A percentile compares a stretch with the other conserved stretches of the same genome.
Conservation (phyloP, 345 rosid species). For the Boechera divaricarpa region DNA sequence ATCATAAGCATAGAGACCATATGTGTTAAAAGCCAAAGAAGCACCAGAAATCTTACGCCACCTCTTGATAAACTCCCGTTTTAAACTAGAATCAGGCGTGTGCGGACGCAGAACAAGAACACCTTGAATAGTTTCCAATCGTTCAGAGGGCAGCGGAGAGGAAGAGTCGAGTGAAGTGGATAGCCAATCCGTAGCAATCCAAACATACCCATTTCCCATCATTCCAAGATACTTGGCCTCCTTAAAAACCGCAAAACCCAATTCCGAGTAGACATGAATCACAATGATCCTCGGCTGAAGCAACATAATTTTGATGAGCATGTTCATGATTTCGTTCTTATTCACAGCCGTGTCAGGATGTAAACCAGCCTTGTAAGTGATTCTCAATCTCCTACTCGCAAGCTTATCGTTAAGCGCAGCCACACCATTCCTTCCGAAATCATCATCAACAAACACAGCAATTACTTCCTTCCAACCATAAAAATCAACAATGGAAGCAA, state of each 20-base stretch:
- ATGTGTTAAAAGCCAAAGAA: constrained; percentile 68
- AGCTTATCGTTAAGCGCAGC: constrained; percentile 81
- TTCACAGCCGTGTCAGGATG: constrained; percentile 49
- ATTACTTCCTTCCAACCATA: constrained; percentile 88
- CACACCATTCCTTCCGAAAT: constrained; percentile 81
- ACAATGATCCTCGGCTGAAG: constrained; percentile 83
- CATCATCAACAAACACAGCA: constrained; percentile 82
- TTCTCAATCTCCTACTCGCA: constrained; percentile 66
- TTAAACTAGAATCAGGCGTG: constrained; percentile 68
- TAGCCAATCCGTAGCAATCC: constrained; percentile 97
- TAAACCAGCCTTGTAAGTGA: constrained; percentile 74
- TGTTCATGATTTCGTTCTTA: constrained; percentile 59
- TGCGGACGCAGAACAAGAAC: constrained; percentile 81
- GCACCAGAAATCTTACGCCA: constrained; percentile 66
- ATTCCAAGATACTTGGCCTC: constrained; percentile 77
- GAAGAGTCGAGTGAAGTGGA: constrained; percentile 66
- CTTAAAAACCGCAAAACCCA: constrained; percentile 68
- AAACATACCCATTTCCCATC: constrained; percentile 93
- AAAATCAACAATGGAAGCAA: constrained; percentile 67
- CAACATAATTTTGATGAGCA: constrained; percentile 75
- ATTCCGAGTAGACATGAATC: constrained; percentile 60
- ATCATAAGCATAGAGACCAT: constrained; percentile 88
- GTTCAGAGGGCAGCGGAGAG: constrained; percentile 62
- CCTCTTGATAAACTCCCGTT: constrained; percentile 61
- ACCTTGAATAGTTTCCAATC: constrained; percentile 79